Percentiles rank a stretch among this genome's conserved stretches.
Evolutionary conservation across 768 basidiomycete species (phyloP).

Genomic region (Mycena rebaudengoi): DNA sequence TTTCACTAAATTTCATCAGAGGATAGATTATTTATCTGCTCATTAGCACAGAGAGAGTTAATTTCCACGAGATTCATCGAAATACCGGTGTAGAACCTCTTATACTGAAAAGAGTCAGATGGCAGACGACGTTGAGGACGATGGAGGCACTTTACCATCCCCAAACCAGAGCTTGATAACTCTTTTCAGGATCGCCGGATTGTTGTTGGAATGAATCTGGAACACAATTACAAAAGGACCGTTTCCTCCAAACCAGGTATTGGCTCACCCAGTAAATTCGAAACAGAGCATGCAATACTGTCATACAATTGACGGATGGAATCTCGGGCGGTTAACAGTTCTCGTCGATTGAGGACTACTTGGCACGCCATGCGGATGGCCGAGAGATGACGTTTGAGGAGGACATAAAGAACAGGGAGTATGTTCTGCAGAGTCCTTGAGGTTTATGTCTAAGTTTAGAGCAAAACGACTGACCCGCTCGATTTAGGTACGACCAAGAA

Average conservation of each 20-base stretch:
- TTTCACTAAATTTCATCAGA: not conserved
- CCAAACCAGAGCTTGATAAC: not conserved
- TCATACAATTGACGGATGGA: not conserved
- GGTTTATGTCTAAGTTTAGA: not conserved
- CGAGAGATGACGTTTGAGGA: not conserved
- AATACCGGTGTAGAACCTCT: not conserved
- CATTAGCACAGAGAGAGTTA: not conserved
- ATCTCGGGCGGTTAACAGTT: not conserved
- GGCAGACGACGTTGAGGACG: not conserved
- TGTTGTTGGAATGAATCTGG: not conserved
- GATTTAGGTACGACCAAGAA: constrained; percentile 13
- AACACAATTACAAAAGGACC: not conserved
- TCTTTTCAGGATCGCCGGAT: not conserved
- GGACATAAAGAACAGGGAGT: not conserved
- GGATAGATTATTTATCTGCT: not conserved
- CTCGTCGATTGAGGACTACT: not conserved
- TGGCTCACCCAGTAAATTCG: not conserved
- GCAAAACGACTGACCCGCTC: constrained; percentile 8
- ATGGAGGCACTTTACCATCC: not conserved
- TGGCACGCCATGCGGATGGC: not conserved
- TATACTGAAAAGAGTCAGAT: not conserved
- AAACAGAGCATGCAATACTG: not conserved
- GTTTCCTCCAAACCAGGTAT: not conserved
- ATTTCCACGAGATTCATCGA: not conserved
- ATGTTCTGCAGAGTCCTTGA: not conserved